A percentile compares a stretch with the other conserved stretches of the same genome.
phyloP scores from a whole-genome alignment of 495 filamentous ascomycete genomes.

The Talaromyces adpressus region DNA sequence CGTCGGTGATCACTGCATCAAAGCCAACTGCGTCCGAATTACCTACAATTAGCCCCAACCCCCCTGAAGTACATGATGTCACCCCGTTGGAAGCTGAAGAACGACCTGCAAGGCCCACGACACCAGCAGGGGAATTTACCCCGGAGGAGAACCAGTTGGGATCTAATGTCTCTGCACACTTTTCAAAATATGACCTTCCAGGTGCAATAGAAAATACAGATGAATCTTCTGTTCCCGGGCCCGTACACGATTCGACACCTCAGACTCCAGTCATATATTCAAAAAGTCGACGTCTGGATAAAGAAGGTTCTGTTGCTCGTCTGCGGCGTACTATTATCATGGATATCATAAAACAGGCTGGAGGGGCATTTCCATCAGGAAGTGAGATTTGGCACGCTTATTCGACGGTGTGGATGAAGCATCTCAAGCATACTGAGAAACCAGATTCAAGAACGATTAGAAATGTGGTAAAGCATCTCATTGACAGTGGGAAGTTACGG shows the following conservation, averaged over 20 bases:
- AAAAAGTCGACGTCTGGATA: constrained; percentile 12
- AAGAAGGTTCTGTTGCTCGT: constrained; percentile 39
- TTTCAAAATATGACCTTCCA: not conserved
- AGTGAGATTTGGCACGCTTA: constrained; percentile 68
- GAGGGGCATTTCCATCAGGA: constrained; percentile 69
- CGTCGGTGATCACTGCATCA: not conserved
- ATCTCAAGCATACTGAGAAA: constrained; percentile 27
- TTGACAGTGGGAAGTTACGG: constrained; percentile 50
- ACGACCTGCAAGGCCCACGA: not conserved
- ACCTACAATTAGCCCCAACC: not conserved
- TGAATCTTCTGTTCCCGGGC: not conserved
- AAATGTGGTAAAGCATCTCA: constrained; percentile 52
- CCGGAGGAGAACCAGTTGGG: not conserved
- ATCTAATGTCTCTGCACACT: not conserved
- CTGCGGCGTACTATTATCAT: constrained; percentile 57
- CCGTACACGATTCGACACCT: not conserved
- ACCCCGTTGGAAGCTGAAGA: not conserved
- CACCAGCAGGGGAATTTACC: not conserved
- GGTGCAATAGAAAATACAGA: not conserved
- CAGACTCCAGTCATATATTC: constrained; percentile 2
- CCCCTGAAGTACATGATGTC: not conserved
- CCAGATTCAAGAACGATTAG: constrained; percentile 47
- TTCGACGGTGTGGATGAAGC: constrained; percentile 50
- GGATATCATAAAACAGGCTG: constrained; percentile 59
- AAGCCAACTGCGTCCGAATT: not conserved